Base-by-base conservation (phyloP, 2,329 filamentous ascomycete species). In the Harringtonia lauricola region DNA sequence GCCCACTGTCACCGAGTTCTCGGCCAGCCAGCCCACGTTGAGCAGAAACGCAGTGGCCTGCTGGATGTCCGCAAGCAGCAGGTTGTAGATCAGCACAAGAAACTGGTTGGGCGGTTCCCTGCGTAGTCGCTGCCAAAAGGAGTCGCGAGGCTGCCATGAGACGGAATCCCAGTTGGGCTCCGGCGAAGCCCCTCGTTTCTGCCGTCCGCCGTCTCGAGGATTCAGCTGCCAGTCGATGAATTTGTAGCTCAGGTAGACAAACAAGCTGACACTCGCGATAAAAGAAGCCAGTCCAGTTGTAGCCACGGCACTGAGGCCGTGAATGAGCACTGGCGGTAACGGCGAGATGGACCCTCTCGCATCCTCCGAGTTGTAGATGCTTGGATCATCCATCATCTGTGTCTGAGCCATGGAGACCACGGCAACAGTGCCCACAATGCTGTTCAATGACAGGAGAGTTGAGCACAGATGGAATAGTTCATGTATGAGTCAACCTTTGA, bases 51-150 rank as follows among this genome's bases (percentile, higher is more conserved):
- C 75, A 1, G 75, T 57, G 8, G 76, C 69, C 53, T 85, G 81
- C 53, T 81, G 75, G 44, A 83, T 69, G 52, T 86, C 81, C 46
- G 81, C 80, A 19, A 82, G 60, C 6, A 86, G 64, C 0, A 86
- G 69, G 55, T 85, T 85, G 56, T 82, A 74, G 46, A 85, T 80
- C 5, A 86, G 66, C 0, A 85, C 64, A 24, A 84, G 68, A 53
- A 84, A 82, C 57, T 85, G 81, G 50, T 83, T 84, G 0, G 70
- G 70, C 7, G 65, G 61, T 18, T 63, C 59, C 33, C 55, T 58
- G 41, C 55, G 51, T 22, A 56, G 41, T 13, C 54, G 52, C n/a
- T 48, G 37, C 26, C 49, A 47, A 29, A 58, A 46, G 10, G 42
- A 33, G 19, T 51, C 46, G 26, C 41, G 44, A 4, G 30, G 22